Evolutionary conservation across 31 red algal species (phyloP), one percentile per base, ranked within the genome.

Genomic region (Asparagopsis taxiformis): DNA sequence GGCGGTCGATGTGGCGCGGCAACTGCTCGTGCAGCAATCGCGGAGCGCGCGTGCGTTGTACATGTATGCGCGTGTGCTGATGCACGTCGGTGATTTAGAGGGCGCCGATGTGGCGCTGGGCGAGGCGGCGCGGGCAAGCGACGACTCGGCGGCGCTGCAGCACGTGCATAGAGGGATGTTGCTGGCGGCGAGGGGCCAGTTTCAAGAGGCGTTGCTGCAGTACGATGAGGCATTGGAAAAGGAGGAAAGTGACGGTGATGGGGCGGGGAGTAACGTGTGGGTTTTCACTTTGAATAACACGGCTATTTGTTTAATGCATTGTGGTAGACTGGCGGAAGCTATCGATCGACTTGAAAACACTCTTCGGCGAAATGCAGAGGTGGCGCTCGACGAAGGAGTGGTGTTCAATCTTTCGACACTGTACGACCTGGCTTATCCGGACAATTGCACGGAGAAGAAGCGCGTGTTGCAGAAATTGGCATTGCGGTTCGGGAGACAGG

Each of bases 301-400:
- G 3, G 86, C 86, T 1, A 64, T 90, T 4, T 80, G 76, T 57
- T 48, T 75, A 33, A 55, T 90, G 61, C 86, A 90, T 57, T 41
- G 50, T 30, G 87, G 76, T 0, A 46, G 44, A 32, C 26, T 91
- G 31, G 70, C 50, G 32, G 87, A 81, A 29, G 87, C 68, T 16
- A 59, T 91, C 1, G 41, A 16, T 46, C 41, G 55, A 28, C 20
- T 91, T 23, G 87, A 91, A 49, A 16, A 30, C 0, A 68, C 64
- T 10, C 50, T 91, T 20, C 37, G 59, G 16, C 26, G 37, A 0
- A 59, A 30, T 31, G 55, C 77, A 15, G 48, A 63, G 21, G 46
- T 62, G 17, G 78, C 72, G 43, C 55, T 91, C n/a, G 87, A 91
- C 43, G 87, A 91, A 43, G 87, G 87, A 15, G 36, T 83, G 0